A percentile compares a stretch with the other conserved stretches of the same genome.
phyloP scores from a whole-genome alignment of 2,329 filamentous ascomycete species.

The Paecilomyces formosus region DNA sequence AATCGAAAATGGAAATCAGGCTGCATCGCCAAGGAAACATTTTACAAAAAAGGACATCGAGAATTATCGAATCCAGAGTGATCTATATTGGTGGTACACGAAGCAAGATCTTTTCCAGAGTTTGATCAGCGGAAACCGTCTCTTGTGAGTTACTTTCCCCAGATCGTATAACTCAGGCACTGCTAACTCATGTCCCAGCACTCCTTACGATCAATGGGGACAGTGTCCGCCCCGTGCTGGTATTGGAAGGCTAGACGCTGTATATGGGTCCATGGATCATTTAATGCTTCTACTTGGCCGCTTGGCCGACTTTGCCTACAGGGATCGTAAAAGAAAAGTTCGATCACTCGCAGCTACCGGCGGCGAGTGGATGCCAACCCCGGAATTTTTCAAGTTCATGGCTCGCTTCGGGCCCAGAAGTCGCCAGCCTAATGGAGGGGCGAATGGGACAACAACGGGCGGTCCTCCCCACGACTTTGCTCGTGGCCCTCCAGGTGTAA shows the following conservation, averaged over 20 bases:
- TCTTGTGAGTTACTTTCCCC: constrained; percentile 59
- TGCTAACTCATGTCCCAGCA: constrained; percentile 41
- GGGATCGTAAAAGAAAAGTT: constrained; percentile 71
- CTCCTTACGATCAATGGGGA: constrained; percentile 74
- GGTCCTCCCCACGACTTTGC: not conserved
- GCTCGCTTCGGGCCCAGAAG: constrained; percentile 15
- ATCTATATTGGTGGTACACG: constrained; percentile 92
- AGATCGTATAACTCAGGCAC: not conserved
- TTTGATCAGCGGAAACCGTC: constrained; percentile 72
- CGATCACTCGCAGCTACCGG: constrained; percentile 56
- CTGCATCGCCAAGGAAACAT: constrained; percentile 18
- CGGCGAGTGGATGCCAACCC: constrained; percentile 48
- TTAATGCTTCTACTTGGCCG: constrained; percentile 74
- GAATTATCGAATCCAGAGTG: constrained; percentile 71
- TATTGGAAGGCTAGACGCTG: constrained; percentile 66
- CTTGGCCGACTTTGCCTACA: constrained; percentile 67
- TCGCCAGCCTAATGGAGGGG: constrained; percentile 2
- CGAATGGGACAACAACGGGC: constrained; percentile 4
- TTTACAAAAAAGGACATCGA: constrained; percentile 58
- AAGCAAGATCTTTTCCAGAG: constrained; percentile 93
- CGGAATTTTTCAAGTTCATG: constrained; percentile 39
- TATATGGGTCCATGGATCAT: constrained; percentile 86
- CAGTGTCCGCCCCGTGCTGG: constrained; percentile 80
- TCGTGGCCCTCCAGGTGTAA: not conserved
- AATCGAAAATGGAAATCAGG: constrained; percentile 28